Base-by-base conservation (phyloP, 306 rosid species). In the Oemleria cerasiformis region DNA sequence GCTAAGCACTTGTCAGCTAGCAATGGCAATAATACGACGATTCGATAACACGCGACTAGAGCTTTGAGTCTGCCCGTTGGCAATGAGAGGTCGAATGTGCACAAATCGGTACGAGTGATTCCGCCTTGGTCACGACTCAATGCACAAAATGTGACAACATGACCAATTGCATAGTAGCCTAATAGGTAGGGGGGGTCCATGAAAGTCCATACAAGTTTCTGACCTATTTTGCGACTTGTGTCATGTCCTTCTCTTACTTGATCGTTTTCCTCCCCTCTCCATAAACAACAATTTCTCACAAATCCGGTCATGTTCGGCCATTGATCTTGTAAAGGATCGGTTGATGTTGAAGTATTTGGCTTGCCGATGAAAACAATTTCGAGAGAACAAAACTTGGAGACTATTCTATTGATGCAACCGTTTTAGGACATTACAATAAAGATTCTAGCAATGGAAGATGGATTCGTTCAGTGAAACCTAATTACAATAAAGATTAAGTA, bases 191-290 rank as follows among this genome's bases (percentile, higher is more conserved):
- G 99, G 0, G 91, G 71, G 11, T 94, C 99, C 36, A 55, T n/a
- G 49, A 75, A 94, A 0, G 86, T 91, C 99, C 99, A 94, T 2
- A 82, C 62, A 7, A 91, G 69, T 67, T 91, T 94, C 45, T 65
- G 85, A 0, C 72, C 83, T 10, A 94, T 25, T 0, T 89, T 82
- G 0, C 79, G 99, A 8, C 84, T 77, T 1, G 75, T 73, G 8
- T 59, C 64, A 9, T 75, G 82, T 36, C 77, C 78, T 9, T 86
- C 91, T 61, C 83, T 80, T 4, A 83, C 9, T 21, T 78, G 84
- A 34, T 87, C 90, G 2, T 77, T 83, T 51, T 94, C 99, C 60
- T 94, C 99, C 0, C 99, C 99, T 82, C 99, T 86, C 97, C 97
- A 94, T 17, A 94, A 36, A 43, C 96, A 94, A 5, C 74, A 94